Conservation (phyloP, 148 eudicot species). For the Bassia scoparia region DNA sequence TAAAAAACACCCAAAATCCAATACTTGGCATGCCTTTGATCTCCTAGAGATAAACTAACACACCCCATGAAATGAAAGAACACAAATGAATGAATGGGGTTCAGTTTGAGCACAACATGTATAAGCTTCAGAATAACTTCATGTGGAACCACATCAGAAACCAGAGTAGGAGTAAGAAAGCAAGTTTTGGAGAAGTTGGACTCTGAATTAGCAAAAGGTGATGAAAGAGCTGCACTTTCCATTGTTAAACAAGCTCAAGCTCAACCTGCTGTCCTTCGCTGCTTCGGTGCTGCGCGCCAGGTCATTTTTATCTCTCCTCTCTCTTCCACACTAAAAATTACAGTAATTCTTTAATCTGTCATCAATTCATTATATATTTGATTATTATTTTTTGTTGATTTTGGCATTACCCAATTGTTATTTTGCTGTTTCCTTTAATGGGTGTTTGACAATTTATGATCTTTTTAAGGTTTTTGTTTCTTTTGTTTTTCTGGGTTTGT, state of each 20-base stretch:
- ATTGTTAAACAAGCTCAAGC: slow-evolving; percentile 59
- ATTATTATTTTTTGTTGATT: neutral
- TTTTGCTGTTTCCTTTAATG: neutral
- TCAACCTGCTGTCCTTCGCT: slow-evolving; percentile 55
- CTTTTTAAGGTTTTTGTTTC: neutral
- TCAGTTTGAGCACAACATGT: neutral
- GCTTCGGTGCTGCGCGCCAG: slow-evolving; percentile 91
- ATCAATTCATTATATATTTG: too few species aligned
- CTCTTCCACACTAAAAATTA: too few species aligned
- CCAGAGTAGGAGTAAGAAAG: slow-evolving; percentile 31
- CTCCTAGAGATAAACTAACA: too few species aligned
- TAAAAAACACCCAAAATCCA: too few species aligned
- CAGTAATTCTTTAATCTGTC: too few species aligned
- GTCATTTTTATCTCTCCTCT: slow-evolving; percentile 20
- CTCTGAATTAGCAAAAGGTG: slow-evolving; percentile 52
- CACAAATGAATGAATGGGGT: slow-evolving; percentile 27
- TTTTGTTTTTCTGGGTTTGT: neutral
- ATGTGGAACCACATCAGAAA: slow-evolving; percentile 28
- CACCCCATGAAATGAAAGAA: neutral
- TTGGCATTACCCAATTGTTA: neutral
- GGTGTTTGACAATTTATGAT: neutral
- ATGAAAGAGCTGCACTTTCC: slow-evolving; percentile 66
- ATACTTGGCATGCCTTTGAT: too few species aligned
- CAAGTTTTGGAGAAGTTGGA: slow-evolving; percentile 62
- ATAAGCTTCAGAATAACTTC: slow-evolving; percentile 22